Evolutionary conservation across 2,329 filamentous ascomycete genomes (phyloP).

Genomic region (Microcyclospora tardicrescens): DNA sequence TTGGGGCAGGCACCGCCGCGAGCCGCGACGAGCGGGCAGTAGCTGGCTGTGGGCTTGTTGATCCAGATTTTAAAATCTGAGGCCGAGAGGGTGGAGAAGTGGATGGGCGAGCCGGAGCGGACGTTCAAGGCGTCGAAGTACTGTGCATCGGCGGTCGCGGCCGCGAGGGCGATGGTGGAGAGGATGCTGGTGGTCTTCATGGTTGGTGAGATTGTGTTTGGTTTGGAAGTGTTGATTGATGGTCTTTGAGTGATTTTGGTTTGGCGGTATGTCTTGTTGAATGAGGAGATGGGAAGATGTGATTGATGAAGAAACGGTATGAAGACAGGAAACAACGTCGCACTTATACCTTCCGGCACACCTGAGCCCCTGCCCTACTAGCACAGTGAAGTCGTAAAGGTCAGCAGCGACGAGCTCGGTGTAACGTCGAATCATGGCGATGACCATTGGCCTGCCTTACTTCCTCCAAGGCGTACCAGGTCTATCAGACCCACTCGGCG

Average conservation of each 20-base stretch:
- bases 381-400: too few species aligned
- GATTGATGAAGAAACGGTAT: too few species aligned
- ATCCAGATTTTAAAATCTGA: conserved; percentile 15
- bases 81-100: conserved; percentile 16
- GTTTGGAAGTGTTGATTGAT: neutral
- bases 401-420: too few species aligned
- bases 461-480: too few species aligned
- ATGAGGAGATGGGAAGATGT: too few species aligned
- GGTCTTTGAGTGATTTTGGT: neutral
- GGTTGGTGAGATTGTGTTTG: neutral
- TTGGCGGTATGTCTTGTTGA: too few species aligned
- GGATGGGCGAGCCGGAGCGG: conserved; percentile 16
- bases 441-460: too few species aligned
- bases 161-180: conserved; percentile 4
- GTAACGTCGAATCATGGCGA: too few species aligned
- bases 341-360: too few species aligned
- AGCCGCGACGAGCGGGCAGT: conserved; percentile 16
- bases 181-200: conserved; percentile 13
- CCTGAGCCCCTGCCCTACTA: too few species aligned
- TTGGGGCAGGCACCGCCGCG: conserved; percentile 13
- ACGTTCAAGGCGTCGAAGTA: conserved; percentile 16
- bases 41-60: conserved; percentile 16
- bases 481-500: too few species aligned
- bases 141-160: conserved; percentile 10
- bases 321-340: too few species aligned